Evolutionary conservation across 352 stramenopile species (phyloP), one percentile per base, ranked within the genome.

Genomic region (Globisporangium iwayamae): DNA sequence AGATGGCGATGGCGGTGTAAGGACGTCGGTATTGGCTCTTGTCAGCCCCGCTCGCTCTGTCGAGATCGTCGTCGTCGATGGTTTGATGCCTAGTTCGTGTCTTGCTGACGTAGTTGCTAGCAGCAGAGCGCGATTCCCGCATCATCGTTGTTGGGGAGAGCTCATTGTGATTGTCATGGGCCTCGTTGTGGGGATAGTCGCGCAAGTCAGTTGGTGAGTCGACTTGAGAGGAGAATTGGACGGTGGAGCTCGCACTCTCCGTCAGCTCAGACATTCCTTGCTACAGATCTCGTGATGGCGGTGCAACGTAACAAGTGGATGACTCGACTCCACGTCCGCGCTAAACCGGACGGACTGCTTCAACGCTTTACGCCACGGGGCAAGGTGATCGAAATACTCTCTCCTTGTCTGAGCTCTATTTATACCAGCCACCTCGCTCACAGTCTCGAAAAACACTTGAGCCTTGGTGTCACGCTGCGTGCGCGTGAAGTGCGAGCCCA

Each of bases 91-190:
- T 28, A 28, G 25, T 56, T 18, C 22, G 39, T 4, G 43, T 39
- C n/a, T 34, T n/a, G 32, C 38, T 13, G 25, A 34, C 41, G n/a
- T 53, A 36, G n/a, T 28, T 55, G 6, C 46, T 13, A 7, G 25
- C 39, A 18, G 61, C 45, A 16, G 61, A 67, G 41, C 18, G 50
- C 20, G 51, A 53, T 50, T 66, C 60, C 20, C 60, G 60, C 41
- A 60, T 32, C 36, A 10, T 22, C 32, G 18, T 18, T 39, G 34
- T 20, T 22, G 13, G 16, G 28, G 32, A 47, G 20, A 25, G 18
- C 10, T 52, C 45, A 16, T 2, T 1, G 30, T 8, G 30, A 10
- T 60, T 45, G 4, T 39, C 54, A 10, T 34, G n/a, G 28, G 45
- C 6, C 9, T 51, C 45, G 20, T 51, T 9, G n/a, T 32, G 45